Conservation (phyloP, 2,329 filamentous ascomycete species). For the Hymenoscyphus fructigenus region DNA sequence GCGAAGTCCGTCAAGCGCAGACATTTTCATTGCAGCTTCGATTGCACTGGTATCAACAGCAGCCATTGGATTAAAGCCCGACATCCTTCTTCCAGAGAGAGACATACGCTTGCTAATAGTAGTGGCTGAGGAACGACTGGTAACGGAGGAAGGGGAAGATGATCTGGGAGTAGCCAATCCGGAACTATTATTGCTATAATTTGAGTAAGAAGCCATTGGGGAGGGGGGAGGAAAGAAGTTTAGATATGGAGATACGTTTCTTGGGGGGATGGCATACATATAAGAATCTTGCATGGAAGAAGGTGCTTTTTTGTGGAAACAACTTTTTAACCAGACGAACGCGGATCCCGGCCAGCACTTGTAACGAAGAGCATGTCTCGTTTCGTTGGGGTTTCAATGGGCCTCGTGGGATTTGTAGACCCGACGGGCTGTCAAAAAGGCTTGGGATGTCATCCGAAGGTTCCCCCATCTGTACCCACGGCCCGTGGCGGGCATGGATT, state of each 20-base stretch:
- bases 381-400: constrained; percentile 35
- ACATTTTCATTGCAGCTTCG: constrained; percentile 60
- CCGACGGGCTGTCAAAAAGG: background rate
- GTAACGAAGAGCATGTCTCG: constrained; percentile 19
- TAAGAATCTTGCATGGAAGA: constrained; percentile 23
- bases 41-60: constrained; percentile 54
- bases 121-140: constrained; percentile 30
- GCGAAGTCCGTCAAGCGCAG: constrained; percentile 58
- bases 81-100: constrained; percentile 30
- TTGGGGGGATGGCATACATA: constrained; percentile 18
- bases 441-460: background rate
- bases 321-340: constrained; percentile 9
- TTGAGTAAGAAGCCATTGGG: constrained; percentile 32
- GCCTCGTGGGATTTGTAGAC: constrained; percentile 14
- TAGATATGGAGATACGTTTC: constrained; percentile 10
- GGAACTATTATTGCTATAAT: constrained; percentile 29
- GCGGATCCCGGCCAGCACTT: background rate
- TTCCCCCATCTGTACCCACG: constrained; percentile 7
- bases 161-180: constrained; percentile 34
- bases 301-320: constrained; percentile 25
- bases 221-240: constrained; percentile 11
- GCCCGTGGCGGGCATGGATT: constrained; percentile 12
- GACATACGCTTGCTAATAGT: constrained; percentile 34
- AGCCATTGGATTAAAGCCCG: constrained; percentile 32
- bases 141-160: constrained; percentile 31